phyloP scores from a whole-genome alignment of 108 stramenopile species.

The Bacterosira constricta region DNA sequence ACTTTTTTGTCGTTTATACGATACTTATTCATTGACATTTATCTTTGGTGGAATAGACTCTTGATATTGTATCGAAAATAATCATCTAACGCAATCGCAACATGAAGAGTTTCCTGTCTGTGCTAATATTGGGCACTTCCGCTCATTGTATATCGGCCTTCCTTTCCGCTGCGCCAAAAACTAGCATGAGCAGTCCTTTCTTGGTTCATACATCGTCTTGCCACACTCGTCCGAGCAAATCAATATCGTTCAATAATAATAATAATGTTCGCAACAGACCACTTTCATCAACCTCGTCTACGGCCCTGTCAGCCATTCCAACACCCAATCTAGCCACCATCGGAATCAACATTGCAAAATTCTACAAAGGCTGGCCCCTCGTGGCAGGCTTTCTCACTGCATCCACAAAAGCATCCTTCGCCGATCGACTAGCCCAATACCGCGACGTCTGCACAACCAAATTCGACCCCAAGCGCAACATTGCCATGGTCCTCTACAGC shows the following conservation, averaged over 20 bases:
- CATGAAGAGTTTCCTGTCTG: too few relatives aligned
- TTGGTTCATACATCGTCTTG: not conserved
- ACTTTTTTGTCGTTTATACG: too few relatives aligned
- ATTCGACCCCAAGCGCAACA: not conserved
- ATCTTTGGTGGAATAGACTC: too few relatives aligned
- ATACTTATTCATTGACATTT: too few relatives aligned
- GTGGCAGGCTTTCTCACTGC: slow-evolving; percentile 2
- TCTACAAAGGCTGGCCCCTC: not conserved
- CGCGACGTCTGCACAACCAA: slow-evolving; percentile 2
- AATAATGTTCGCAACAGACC: not conserved
- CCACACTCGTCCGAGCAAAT: too few relatives aligned
- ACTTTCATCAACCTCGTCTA: not conserved
- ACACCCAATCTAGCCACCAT: not conserved
- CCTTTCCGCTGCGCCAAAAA: too few relatives aligned
- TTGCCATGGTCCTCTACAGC: slow-evolving; percentile 16
- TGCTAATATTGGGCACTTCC: too few relatives aligned
- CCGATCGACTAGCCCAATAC: slow-evolving; percentile 8
- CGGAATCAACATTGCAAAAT: not conserved
- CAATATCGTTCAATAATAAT: too few relatives aligned
- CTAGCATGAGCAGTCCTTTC: too few relatives aligned
- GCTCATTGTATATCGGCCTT: too few relatives aligned
- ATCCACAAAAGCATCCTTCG: not conserved
- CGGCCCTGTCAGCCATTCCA: not conserved
- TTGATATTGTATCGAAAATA: too few relatives aligned
- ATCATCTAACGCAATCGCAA: too few relatives aligned